A percentile compares a stretch with the other conserved stretches of the same genome.
Evolutionary conservation across 1,284 basidiomycete genomes (phyloP).

Genomic region (Caloboletus inedulis): DNA sequence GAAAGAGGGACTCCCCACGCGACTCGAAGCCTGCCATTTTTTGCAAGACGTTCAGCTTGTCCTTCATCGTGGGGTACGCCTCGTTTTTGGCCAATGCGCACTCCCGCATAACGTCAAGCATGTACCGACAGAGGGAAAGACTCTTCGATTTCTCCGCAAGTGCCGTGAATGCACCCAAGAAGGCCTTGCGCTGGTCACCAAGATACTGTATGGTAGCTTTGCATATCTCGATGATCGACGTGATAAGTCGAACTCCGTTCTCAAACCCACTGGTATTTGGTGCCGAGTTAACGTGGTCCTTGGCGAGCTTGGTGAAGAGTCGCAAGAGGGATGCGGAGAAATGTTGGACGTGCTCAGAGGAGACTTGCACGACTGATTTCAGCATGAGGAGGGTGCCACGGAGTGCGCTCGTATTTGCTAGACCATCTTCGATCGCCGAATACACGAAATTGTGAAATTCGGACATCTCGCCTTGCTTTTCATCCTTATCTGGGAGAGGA

Average conservation of each 20-base stretch:
- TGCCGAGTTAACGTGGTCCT: constrained; percentile 77
- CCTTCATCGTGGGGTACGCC: constrained; percentile 89
- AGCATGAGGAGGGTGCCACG: constrained; percentile 86
- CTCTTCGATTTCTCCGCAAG: constrained; percentile 95
- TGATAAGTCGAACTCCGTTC: constrained; percentile 58
- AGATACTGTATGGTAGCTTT: constrained; percentile 62
- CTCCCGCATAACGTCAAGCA: constrained; percentile 83
- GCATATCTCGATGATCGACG: constrained; percentile 69
- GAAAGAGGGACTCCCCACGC: constrained; percentile 72
- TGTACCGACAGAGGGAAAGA: constrained; percentile 74
- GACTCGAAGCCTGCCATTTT: constrained; percentile 91
- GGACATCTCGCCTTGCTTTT: constrained; percentile 64
- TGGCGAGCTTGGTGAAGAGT: constrained; percentile 81
- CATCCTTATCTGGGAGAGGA: constrained; percentile 79
- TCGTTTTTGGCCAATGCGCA: constrained; percentile 89
- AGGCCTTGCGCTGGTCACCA: constrained; percentile 69
- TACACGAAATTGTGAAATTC: constrained; percentile 82
- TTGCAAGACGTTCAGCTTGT: constrained; percentile 87
- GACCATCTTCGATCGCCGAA: constrained; percentile 75
- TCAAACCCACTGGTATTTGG: constrained; percentile 51
- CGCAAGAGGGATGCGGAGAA: constrained; percentile 81
- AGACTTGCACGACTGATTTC: constrained; percentile 82
- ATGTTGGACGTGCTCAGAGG: constrained; percentile 82
- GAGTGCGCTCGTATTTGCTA: constrained; percentile 71
- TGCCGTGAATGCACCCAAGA: constrained; percentile 73